A percentile compares a stretch with the other conserved stretches of the same genome.
Conservation (phyloP, 495 filamentous ascomycete genomes). For the Neurospora sp. region DNA sequence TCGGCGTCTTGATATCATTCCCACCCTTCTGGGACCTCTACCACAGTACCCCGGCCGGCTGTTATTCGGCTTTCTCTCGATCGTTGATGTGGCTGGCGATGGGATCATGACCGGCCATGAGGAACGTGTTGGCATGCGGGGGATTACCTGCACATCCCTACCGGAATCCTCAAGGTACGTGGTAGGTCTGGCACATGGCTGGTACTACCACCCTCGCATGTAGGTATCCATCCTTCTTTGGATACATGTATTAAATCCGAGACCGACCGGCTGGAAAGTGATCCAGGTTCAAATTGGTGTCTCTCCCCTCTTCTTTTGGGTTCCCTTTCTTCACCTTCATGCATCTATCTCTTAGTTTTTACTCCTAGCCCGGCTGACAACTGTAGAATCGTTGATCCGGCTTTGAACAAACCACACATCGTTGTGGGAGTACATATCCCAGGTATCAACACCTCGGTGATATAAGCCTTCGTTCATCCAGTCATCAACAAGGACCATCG, state of each 20-base stretch:
- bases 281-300: background rate
- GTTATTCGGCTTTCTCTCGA: background rate
- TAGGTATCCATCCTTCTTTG: background rate
- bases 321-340: background rate
- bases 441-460: background rate
- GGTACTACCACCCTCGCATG: background rate
- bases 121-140: background rate
- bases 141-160: background rate
- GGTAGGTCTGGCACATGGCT: background rate
- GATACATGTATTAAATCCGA: background rate
- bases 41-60: background rate
- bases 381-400: background rate
- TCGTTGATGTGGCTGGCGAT: background rate
- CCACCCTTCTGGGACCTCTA: background rate
- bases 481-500: background rate
- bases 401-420: background rate
- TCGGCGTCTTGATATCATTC: background rate
- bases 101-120: background rate
- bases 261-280: background rate
- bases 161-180: background rate
- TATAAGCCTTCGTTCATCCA: background rate
- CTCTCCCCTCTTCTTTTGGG: background rate
- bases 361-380: background rate
- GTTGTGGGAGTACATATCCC: background rate
- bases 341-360: background rate